phyloP scores from a whole-genome alignment of 768 basidiomycete genomes.

The Mycena capillaripes region DNA sequence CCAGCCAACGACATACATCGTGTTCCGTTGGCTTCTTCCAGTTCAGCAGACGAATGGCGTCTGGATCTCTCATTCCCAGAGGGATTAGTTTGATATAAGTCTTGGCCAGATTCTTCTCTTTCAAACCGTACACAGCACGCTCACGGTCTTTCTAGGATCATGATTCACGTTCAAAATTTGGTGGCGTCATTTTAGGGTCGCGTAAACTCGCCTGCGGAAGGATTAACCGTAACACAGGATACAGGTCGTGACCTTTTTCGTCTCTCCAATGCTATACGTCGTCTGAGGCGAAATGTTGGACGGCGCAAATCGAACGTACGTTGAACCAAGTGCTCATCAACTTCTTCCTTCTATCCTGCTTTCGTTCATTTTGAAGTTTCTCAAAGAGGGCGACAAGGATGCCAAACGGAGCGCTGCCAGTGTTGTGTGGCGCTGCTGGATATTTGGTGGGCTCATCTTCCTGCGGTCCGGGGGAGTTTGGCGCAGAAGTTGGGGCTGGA shows the following conservation, averaged over 20 bases:
- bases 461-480: constrained; percentile 56
- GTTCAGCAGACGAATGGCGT: constrained; percentile 85
- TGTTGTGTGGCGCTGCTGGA: constrained; percentile 74
- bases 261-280: constrained; percentile 82
- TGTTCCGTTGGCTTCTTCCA: constrained; percentile 90
- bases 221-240: constrained; percentile 89
- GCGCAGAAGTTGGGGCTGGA: constrained; percentile 73
- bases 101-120: constrained; percentile 95
- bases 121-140: constrained; percentile 92
- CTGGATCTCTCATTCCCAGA: constrained; percentile 82
- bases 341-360: constrained; percentile 79
- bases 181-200: constrained; percentile 10
- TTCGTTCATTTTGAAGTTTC: constrained; percentile 78
- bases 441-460: constrained; percentile 54
- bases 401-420: constrained; percentile 77
- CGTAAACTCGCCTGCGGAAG: constrained; percentile 80
- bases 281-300: constrained; percentile 28
- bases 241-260: constrained; percentile 89
- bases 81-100: constrained; percentile 93
- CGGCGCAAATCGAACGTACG: constrained; percentile 58
- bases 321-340: constrained; percentile 85
- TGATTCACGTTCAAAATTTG: background rate
- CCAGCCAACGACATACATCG: constrained; percentile 63
- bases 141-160: constrained; percentile 88
- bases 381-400: constrained; percentile 82